A percentile compares a stretch with the other conserved stretches of the same genome.
These are phyloP conservation scores for Annulohypoxylon truncatum DNA, from an alignment of 2,329 filamentous ascomycete species.

Conservation along the genomic window DNA sequence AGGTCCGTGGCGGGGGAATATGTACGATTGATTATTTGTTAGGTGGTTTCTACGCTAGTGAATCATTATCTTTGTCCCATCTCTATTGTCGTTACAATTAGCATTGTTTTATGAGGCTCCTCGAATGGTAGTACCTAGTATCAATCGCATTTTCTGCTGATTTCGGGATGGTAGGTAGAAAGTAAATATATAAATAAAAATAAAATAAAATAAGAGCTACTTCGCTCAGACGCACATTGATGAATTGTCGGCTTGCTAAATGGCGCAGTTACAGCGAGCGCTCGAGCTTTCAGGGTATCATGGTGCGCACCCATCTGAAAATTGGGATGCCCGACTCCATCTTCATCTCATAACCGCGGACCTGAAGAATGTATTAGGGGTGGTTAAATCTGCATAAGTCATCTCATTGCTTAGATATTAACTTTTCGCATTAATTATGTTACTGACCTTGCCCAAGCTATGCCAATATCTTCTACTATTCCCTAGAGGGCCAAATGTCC, in stretches of 20 bases:
- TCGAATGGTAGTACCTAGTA: no score
- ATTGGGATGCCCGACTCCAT: background rate
- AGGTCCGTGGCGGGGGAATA: background rate
- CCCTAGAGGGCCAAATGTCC: background rate
- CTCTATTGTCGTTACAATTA: no score
- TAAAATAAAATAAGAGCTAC: no score
- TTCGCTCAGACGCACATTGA: no score
- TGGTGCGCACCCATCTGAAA: background rate
- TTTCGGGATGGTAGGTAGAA: no score
- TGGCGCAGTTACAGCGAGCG: background rate
- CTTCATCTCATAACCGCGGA: background rate
- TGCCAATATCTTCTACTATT: background rate
- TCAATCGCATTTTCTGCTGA: no score
- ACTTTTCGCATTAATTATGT: background rate
- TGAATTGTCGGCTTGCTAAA: no score
- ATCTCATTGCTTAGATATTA: background rate
- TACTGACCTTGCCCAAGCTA: background rate
- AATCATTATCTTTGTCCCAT: background rate
- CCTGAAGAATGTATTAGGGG: background rate
- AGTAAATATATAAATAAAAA: no score
- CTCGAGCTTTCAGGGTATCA: background rate
- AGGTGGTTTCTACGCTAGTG: background rate
- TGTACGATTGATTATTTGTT: background rate
- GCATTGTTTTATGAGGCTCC: no score
- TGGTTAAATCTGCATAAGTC: background rate